Evolutionary conservation across 371 early-diverging fungal genomes (phyloP).

Genomic region (Mucor piriformis): DNA sequence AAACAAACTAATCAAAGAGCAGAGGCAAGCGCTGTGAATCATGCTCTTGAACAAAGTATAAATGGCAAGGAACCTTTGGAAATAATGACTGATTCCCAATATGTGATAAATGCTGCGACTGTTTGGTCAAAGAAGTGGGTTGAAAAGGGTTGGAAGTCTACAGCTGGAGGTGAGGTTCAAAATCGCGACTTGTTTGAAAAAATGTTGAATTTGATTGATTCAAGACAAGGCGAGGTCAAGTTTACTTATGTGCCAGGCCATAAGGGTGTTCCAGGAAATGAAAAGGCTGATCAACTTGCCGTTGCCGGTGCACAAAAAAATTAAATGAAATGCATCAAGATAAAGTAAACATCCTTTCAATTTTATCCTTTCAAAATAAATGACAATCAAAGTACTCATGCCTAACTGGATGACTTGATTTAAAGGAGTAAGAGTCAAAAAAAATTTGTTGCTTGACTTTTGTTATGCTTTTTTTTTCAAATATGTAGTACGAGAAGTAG

Average conservation of each 20-base stretch:
- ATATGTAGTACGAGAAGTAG: no score
- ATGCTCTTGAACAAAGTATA: slow-evolving; percentile 63
- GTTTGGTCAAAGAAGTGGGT: slow-evolving; percentile 77
- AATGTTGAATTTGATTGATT: slow-evolving; percentile 44
- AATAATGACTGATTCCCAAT: slow-evolving; percentile 76
- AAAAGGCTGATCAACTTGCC: slow-evolving; percentile 74
- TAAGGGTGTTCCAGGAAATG: slow-evolving; percentile 70
- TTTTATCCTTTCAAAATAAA: no score
- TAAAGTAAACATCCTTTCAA: no score
- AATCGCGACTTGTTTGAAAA: slow-evolving; percentile 77
- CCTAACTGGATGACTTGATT: no score
- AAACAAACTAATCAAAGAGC: slow-evolving; percentile 88
- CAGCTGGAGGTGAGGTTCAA: slow-evolving; percentile 58
- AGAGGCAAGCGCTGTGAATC: slow-evolving; percentile 75
- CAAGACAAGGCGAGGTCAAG: slow-evolving; percentile 39
- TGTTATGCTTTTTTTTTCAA: no score
- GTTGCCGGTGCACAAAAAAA: slow-evolving; percentile 52
- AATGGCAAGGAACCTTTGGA: slow-evolving; percentile 32
- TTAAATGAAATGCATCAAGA: no score
- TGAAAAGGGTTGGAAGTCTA: slow-evolving; percentile 60
- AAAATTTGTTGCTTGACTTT: no score
- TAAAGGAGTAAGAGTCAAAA: no score
- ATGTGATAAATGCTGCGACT: slow-evolving; percentile 65
- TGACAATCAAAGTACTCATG: no score
- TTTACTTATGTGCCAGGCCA: slow-evolving; percentile 70